Evolutionary conservation across 106 monocot genomes (phyloP).

Genomic region (Vanilla planifolia): DNA sequence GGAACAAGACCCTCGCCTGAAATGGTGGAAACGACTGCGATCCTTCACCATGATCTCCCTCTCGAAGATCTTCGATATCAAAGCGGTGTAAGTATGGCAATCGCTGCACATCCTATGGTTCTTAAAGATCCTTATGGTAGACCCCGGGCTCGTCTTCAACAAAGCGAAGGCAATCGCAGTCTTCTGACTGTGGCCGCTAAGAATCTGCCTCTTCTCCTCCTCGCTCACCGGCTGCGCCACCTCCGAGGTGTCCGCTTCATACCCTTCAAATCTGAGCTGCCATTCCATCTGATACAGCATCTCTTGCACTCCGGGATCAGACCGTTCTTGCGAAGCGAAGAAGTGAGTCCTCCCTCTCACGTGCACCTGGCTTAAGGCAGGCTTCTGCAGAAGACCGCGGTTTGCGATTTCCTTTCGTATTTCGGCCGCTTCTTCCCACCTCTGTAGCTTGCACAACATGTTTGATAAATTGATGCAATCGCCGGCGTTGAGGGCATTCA

Average conservation of each 20-base stretch:
- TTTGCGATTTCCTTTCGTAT: constrained; percentile 31
- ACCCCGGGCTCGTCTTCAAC: constrained; percentile 10
- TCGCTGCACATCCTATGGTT: constrained; percentile 23
- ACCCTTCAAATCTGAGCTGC: constrained; percentile 17
- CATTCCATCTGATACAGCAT: constrained; percentile 20
- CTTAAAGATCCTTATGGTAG: constrained; percentile 8
- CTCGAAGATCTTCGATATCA: constrained; percentile 58
- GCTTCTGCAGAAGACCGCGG: constrained; percentile 29
- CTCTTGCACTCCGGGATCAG: constrained; percentile 16
- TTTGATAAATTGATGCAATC: constrained; percentile 58
- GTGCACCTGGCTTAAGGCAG: constrained; percentile 59
- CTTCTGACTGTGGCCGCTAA: constrained; percentile 16
- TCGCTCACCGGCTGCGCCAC: neutral
- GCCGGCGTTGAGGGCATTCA: constrained; percentile 32
- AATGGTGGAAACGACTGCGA: constrained; percentile 20
- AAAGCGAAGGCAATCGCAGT: constrained; percentile 21
- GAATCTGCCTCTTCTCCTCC: constrained; percentile 2
- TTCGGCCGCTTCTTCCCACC: constrained; percentile 43
- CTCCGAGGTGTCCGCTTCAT: constrained; percentile 4
- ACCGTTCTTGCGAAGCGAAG: constrained; percentile 57
- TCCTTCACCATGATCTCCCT: constrained; percentile 61
- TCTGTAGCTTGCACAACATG: constrained; percentile 29
- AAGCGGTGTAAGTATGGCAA: constrained; percentile 54
- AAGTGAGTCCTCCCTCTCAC: constrained; percentile 40
- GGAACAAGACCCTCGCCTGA: constrained; percentile 14